A percentile compares a stretch with the other conserved stretches of the same genome.
Evolutionary conservation across 177 flowering plant genomes (phyloP).

Genomic region (Vitis hybrid): DNA sequence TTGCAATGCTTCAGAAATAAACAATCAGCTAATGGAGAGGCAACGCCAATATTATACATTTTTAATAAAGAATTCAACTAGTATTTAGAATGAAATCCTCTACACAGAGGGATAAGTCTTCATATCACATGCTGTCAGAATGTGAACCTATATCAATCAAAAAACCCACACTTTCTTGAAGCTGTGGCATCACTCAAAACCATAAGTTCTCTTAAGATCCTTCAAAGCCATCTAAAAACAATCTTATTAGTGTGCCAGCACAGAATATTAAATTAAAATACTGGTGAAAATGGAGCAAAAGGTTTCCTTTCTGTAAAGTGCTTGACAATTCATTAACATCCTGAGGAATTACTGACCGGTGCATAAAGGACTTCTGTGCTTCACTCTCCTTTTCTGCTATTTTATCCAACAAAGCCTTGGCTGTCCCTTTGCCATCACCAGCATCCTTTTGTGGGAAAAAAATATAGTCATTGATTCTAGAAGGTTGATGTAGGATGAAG

Average conservation of each 20-base stretch:
- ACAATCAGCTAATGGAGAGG: no score
- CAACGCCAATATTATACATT: no score
- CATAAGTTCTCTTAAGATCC: not conserved
- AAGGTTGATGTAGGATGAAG: not conserved
- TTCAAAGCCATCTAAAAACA: not conserved
- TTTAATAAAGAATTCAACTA: no score
- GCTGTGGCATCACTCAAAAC: not conserved
- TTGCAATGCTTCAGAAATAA: no score
- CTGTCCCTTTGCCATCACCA: slow-evolving; percentile 87
- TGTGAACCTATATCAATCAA: not conserved
- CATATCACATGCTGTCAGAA: no score
- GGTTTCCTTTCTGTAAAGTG: not conserved
- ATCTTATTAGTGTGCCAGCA: not conserved
- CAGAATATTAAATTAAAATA: not conserved
- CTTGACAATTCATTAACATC: not conserved
- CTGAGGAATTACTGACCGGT: slow-evolving; percentile 55
- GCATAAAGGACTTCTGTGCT: slow-evolving; percentile 99
- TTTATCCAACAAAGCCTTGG: slow-evolving; percentile 69
- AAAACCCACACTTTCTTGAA: not conserved
- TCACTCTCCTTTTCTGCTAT: slow-evolving; percentile 84
- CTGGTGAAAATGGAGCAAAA: not conserved
- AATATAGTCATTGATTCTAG: slow-evolving; percentile 1
- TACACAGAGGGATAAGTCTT: no score
- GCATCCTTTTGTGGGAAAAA: slow-evolving; percentile 41
- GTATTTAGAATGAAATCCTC: no score